Percentiles rank a stretch among this genome's conserved stretches.
phyloP scores from a whole-genome alignment of 129 eudicot genomes.

The Flaveria brownii region DNA sequence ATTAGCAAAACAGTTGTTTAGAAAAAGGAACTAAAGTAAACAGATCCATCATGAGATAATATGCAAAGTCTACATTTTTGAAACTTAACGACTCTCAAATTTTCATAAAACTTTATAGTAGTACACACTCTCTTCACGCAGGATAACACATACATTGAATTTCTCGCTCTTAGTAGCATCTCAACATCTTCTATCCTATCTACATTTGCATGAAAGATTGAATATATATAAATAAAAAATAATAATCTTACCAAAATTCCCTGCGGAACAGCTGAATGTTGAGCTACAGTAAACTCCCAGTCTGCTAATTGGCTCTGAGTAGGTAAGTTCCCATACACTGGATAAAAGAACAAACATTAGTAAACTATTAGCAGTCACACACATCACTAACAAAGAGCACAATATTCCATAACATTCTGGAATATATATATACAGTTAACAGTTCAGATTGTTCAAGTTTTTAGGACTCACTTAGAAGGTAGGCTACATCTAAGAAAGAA shows the following conservation, averaged over 20 bases:
- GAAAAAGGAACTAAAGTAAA: background rate
- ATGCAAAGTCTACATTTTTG: background rate
- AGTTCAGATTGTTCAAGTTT: background rate
- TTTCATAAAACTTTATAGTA: background rate
- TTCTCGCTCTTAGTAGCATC: background rate
- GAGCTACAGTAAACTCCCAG: conserved; percentile 95
- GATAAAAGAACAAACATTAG: conserved; percentile 10
- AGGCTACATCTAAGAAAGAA: conserved; percentile 88
- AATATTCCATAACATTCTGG: background rate
- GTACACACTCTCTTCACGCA: background rate
- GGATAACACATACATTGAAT: background rate
- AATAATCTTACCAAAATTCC: conserved; percentile 68
- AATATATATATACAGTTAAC: background rate
- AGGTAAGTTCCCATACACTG: conserved; percentile 98
- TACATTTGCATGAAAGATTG: background rate
- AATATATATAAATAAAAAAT: background rate
- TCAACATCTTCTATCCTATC: background rate
- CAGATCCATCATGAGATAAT: background rate
- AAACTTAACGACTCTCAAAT: background rate
- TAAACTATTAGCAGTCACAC: conserved; percentile 8
- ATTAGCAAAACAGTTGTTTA: conserved; percentile 6
- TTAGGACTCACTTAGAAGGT: conserved; percentile 67
- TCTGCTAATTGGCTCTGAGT: conserved; percentile 75
- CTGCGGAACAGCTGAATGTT: conserved; percentile 98
- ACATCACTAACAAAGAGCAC: background rate